Evolutionary conservation across 108 stramenopile genomes (phyloP).

Genomic region (Seminavis robusta): DNA sequence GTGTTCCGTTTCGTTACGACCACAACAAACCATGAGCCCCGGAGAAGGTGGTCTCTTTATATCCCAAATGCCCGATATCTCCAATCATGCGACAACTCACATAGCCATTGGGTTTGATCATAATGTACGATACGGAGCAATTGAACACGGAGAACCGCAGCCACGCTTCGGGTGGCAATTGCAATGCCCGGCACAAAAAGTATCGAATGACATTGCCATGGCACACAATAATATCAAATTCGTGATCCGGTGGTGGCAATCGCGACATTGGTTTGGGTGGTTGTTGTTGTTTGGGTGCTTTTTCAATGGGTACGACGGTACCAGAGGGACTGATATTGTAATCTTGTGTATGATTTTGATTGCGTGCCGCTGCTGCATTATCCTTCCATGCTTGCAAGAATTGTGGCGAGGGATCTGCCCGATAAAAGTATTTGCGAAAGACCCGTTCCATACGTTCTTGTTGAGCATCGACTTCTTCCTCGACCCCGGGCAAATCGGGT

Average conservation of each 20-base stretch:
- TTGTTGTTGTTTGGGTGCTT: constrained; percentile 1
- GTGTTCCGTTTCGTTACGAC: too few relatives aligned
- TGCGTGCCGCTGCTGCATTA: constrained; percentile 1
- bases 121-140: constrained; percentile 83
- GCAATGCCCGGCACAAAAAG: constrained; percentile 88
- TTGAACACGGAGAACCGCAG: constrained; percentile 88
- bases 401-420: constrained; percentile 44
- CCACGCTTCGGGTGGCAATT: constrained; percentile 92
- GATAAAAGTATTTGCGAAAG: constrained; percentile 84
- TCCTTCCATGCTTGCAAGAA: constrained; percentile 9
- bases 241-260: constrained; percentile 50
- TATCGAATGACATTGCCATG: constrained; percentile 97
- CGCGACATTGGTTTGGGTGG: constrained; percentile 13
- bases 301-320: constrained; percentile 1
- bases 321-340: constrained; percentile 9
- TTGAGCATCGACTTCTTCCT: constrained; percentile 59
- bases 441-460: constrained; percentile 85
- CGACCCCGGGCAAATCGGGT: constrained; percentile 37
- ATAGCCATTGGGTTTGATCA: constrained; percentile 79
- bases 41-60: constrained; percentile 64
- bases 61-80: constrained; percentile 84
- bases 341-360: neutral
- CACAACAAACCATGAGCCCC: constrained; percentile 78
- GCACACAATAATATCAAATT: constrained; percentile 92
- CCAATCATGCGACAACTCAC: constrained; percentile 87